Evolutionary conservation across 2,329 filamentous ascomycete genomes (phyloP).

Genomic region (Paecilomyces sp.): DNA sequence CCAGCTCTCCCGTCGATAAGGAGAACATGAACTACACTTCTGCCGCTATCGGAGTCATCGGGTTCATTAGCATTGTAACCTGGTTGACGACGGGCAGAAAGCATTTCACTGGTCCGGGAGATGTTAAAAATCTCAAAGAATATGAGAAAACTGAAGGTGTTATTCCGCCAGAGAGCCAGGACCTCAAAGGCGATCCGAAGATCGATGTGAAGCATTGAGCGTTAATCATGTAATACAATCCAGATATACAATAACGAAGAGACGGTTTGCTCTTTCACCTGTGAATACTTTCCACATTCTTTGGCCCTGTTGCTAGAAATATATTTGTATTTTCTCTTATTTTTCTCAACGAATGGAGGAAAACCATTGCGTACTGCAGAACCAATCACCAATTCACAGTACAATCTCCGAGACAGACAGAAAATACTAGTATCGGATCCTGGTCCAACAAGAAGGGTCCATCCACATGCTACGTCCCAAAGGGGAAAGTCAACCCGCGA

Average conservation of each 20-base stretch:
- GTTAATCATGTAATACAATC: background rate
- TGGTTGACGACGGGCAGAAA: slow-evolving; percentile 47
- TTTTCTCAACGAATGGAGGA: background rate
- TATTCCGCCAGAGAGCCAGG: background rate
- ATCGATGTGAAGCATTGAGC: background rate
- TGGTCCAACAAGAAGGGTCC: background rate
- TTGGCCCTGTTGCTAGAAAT: background rate
- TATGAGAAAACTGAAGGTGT: background rate
- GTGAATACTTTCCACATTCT: background rate
- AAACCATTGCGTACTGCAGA: background rate
- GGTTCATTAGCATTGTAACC: slow-evolving; percentile 42
- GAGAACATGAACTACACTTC: slow-evolving; percentile 55
- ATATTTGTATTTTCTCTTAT: background rate
- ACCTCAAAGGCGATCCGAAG: background rate
- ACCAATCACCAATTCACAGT: background rate
- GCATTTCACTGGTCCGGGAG: slow-evolving; percentile 43
- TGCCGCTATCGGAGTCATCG: slow-evolving; percentile 50
- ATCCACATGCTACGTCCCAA: background rate
- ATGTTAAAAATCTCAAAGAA: background rate
- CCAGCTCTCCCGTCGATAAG: slow-evolving; percentile 41
- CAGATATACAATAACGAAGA: background rate
- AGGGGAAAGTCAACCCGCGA: background rate
- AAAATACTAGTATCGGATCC: background rate
- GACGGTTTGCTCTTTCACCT: background rate
- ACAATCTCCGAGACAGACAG: background rate